These are phyloP conservation scores for Alternaria brassicae DNA, from an alignment of 2,329 filamentous ascomycete genomes.

Conservation along the genomic window DNA sequence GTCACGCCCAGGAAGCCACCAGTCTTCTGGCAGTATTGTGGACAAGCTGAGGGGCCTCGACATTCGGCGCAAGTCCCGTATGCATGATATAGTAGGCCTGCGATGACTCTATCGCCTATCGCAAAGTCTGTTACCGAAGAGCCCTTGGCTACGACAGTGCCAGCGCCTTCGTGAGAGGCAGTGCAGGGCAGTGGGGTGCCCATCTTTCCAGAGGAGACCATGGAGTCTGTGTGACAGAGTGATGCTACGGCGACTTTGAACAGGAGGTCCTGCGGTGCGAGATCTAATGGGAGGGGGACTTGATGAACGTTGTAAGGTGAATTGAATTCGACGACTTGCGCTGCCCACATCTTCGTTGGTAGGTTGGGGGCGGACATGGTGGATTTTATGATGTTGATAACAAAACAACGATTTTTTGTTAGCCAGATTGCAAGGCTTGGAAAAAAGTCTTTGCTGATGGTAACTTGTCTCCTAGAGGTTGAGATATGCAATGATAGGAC, in stretches of 20 bases:
- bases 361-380: slow-evolving; percentile 34
- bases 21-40: background rate
- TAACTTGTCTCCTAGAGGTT: background rate
- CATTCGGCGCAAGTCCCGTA: background rate
- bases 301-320: slow-evolving; percentile 62
- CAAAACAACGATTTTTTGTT: background rate
- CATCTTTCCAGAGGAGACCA: slow-evolving; percentile 62
- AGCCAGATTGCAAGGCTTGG: background rate
- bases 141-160: slow-evolving; percentile 61
- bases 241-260: slow-evolving; percentile 67
- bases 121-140: slow-evolving; percentile 36
- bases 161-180: slow-evolving; percentile 57
- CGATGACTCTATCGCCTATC: background rate
- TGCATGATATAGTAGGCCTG: background rate
- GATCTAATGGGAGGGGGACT: slow-evolving; percentile 57
- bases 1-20: background rate
- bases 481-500: background rate
- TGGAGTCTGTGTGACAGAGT: slow-evolving; percentile 68
- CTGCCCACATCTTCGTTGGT: slow-evolving; percentile 57
- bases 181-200: slow-evolving; percentile 59
- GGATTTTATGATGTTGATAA: background rate
- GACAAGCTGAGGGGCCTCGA: background rate
- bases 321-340: slow-evolving; percentile 60
- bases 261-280: slow-evolving; percentile 63
- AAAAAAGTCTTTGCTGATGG: background rate